Conservation (phyloP, 306 rosid genomes). For the Luffa acutangula region DNA sequence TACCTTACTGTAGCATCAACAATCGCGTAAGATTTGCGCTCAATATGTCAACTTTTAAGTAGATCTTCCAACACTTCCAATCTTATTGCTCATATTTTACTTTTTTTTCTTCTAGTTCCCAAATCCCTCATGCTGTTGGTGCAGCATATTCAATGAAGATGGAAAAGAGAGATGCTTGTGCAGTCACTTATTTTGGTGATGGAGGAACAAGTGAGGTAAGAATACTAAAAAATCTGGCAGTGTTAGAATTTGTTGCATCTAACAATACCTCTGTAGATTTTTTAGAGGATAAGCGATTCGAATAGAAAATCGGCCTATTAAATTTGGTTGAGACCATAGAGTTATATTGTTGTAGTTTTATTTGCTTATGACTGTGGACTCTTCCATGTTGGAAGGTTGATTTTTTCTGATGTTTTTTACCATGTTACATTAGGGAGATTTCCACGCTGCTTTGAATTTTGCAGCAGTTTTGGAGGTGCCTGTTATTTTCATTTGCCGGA, state of each 20-base stretch:
- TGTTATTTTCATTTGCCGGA: slow-evolving; percentile 82
- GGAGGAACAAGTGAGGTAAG: slow-evolving; percentile 96
- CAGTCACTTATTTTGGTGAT: slow-evolving; percentile 74
- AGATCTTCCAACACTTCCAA: background rate
- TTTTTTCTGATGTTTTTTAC: slow-evolving; percentile 5
- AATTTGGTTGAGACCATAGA: background rate
- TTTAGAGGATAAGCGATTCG: background rate
- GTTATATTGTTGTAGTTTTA: background rate
- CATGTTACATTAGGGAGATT: slow-evolving; percentile 63
- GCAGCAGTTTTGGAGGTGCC: slow-evolving; percentile 91
- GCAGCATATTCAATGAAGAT: slow-evolving; percentile 92
- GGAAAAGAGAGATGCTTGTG: slow-evolving; percentile 79
- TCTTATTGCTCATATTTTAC: background rate
- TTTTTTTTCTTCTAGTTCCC: slow-evolving; percentile 41
- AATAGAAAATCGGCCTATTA: background rate
- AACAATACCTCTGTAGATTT: background rate
- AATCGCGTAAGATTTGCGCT: slow-evolving; percentile 53
- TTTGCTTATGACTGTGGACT: background rate
- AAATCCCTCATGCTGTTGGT: slow-evolving; percentile 92
- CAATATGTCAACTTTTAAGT: background rate
- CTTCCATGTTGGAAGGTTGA: background rate
- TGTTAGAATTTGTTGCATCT: background rate
- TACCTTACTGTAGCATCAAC: slow-evolving; percentile 80
- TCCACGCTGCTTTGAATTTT: slow-evolving; percentile 88
- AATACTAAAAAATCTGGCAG: background rate